Conservation (phyloP, 2,329 filamentous ascomycete genomes). For the Arthroderma sp. region DNA sequence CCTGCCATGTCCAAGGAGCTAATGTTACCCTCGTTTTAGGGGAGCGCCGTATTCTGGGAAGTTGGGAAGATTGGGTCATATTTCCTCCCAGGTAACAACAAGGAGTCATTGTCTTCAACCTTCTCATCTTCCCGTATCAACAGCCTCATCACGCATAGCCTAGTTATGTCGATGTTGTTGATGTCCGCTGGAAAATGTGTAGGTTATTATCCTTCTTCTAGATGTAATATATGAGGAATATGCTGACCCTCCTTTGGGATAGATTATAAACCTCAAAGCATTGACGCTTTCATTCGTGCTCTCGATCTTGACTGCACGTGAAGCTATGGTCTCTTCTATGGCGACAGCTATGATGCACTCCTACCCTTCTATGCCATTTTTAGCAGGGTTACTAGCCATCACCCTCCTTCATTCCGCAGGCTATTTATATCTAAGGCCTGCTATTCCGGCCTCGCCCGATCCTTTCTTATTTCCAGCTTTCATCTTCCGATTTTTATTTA, state of each 20-base stretch:
- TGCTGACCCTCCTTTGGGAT: conserved; percentile 11
- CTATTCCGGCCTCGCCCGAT: conserved; percentile 22
- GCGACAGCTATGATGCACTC: not conserved
- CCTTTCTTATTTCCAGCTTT: conserved; percentile 21
- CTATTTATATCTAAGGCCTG: conserved; percentile 21
- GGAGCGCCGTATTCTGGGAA: conserved; percentile 6
- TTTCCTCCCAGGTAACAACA: conserved; percentile 5
- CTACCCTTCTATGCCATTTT: conserved; percentile 21
- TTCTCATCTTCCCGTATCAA: conserved; percentile 5
- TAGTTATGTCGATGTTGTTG: conserved; percentile 25
- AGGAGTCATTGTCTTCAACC: not conserved
- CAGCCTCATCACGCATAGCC: conserved; percentile 27
- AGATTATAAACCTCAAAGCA: conserved; percentile 33
- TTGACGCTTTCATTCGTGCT: conserved; percentile 30
- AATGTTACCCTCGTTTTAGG: conserved; percentile 2
- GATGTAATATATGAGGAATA: not conserved
- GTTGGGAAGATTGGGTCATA: conserved; percentile 6
- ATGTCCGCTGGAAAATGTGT: conserved; percentile 32
- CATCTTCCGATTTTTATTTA: conserved; percentile 30
- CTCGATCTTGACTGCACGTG: conserved; percentile 21
- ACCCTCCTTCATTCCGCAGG: conserved; percentile 23
- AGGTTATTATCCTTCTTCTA: conserved; percentile 15
- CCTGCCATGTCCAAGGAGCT: not conserved
- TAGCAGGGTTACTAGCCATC: conserved; percentile 25
- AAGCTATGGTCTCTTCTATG: not conserved